A percentile compares a stretch with the other conserved stretches of the same genome.
These are phyloP conservation scores for Chlamydomonas sphaeroides DNA, from an alignment of 139 green algal genomes.

Conservation along the genomic window DNA sequence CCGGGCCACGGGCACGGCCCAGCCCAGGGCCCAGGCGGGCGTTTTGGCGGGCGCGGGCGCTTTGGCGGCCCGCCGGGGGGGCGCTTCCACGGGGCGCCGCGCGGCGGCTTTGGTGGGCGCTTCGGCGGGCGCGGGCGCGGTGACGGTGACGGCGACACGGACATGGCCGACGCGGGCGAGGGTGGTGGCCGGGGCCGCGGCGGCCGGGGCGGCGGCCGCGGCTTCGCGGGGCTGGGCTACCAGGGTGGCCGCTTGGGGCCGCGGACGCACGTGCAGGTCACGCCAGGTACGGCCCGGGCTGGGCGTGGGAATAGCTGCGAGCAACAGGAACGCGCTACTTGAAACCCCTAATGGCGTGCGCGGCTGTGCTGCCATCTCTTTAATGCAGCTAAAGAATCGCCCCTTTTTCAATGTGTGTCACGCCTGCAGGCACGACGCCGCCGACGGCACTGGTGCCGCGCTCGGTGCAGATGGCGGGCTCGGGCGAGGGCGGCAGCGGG, in stretches of 20 bases:
- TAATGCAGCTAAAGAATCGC: too few relatives aligned
- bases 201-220: background rate
- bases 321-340: too few relatives aligned
- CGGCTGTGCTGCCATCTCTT: too few relatives aligned
- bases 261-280: conserved; percentile 15
- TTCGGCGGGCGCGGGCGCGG: background rate
- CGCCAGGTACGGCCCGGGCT: too few relatives aligned
- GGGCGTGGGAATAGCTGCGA: too few relatives aligned
- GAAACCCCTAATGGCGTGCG: too few relatives aligned
- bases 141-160: conserved; percentile 25
- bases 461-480: conserved; percentile 4
- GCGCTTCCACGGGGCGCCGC: too few relatives aligned
- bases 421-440: background rate
- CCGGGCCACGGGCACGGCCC: conserved; percentile 15
- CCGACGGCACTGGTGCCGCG: conserved; percentile 9
- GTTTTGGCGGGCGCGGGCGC: background rate
- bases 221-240: background rate
- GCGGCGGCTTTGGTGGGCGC: background rate
- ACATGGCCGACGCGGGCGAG: background rate
- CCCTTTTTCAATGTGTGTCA: too few relatives aligned
- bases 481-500: background rate
- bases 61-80: background rate
- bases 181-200: background rate
- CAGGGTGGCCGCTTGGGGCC: background rate
- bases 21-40: background rate